Conservation (phyloP, 169 alveolate genomes). For the Plasmodium chabaudi region DNA sequence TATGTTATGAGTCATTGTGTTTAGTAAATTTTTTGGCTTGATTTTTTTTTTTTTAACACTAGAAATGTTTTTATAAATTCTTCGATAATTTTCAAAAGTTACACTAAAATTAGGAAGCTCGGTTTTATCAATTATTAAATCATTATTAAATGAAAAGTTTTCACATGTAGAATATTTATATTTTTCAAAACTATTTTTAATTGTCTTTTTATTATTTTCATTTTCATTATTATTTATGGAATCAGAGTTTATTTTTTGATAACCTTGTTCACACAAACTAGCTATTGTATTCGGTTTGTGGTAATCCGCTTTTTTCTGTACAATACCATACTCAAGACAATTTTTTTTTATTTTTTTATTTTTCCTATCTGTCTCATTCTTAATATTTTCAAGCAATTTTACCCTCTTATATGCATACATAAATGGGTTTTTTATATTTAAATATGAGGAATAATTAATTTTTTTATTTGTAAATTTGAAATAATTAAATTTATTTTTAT, state of each 20-base stretch:
- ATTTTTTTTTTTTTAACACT: not conserved
- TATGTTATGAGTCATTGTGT: too few relatives aligned
- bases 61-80: not conserved
- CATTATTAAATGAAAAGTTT: not conserved
- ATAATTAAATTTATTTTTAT: not conserved
- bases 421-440: constrained; percentile 52
- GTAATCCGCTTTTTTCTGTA: not conserved
- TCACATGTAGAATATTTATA: not conserved
- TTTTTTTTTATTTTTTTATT: constrained; percentile 4
- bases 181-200: constrained; percentile 1
- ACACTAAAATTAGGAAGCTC: not conserved
- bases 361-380: not conserved
- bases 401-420: constrained; percentile 21
- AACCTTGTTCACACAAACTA: too few relatives aligned
- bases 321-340: not conserved
- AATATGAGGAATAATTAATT: constrained; percentile 1
- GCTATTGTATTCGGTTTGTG: too few relatives aligned
- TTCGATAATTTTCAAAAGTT: not conserved
- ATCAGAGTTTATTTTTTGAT: too few relatives aligned
- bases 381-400: constrained; percentile 19
- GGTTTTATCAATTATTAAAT: not conserved
- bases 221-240: constrained; percentile 3
- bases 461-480: not conserved
- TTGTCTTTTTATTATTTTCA: constrained; percentile 8
- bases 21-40: not conserved